phyloP scores from a whole-genome alignment of 805 yeast genomes.

The Cyberlindnera meyerae region DNA sequence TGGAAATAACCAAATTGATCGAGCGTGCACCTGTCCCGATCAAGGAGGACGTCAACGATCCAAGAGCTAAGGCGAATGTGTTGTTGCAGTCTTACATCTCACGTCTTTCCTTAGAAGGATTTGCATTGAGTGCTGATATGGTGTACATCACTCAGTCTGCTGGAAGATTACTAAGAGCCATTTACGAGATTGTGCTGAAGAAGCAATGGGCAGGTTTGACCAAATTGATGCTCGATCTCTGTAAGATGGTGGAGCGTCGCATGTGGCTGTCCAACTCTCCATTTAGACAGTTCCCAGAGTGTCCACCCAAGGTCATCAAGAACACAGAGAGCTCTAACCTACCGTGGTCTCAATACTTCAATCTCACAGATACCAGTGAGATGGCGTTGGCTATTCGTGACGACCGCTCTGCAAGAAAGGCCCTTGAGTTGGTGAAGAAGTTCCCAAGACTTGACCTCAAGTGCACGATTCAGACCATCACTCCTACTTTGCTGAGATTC shows the following conservation, averaged over 20 bases:
- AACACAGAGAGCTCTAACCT: constrained; percentile 75
- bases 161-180: constrained; percentile 79
- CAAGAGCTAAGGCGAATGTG: constrained; percentile 72
- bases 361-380: constrained; percentile 61
- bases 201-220: constrained; percentile 71
- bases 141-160: constrained; percentile 90
- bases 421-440: constrained; percentile 54
- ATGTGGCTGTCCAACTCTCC: constrained; percentile 87
- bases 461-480: constrained; percentile 70
- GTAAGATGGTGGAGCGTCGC: constrained; percentile 75
- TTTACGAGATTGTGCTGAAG: constrained; percentile 67
- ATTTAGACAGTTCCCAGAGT: constrained; percentile 72
- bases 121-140: constrained; percentile 92
- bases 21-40: constrained; percentile 85
- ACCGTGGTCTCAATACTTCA: constrained; percentile 78
- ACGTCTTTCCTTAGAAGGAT: constrained; percentile 69
- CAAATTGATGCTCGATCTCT: constrained; percentile 51
- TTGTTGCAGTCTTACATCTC: constrained; percentile 87
- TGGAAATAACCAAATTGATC: constrained; percentile 62
- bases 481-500: constrained; percentile 60
- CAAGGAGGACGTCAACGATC: constrained; percentile 63
- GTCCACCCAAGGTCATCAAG: constrained; percentile 64
- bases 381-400: constrained; percentile 77
- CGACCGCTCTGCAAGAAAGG: constrained; percentile 57
- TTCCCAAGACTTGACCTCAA: constrained; percentile 67